phyloP scores from a whole-genome alignment of 441 rosid species.

The Gossypium schwendimanii region DNA sequence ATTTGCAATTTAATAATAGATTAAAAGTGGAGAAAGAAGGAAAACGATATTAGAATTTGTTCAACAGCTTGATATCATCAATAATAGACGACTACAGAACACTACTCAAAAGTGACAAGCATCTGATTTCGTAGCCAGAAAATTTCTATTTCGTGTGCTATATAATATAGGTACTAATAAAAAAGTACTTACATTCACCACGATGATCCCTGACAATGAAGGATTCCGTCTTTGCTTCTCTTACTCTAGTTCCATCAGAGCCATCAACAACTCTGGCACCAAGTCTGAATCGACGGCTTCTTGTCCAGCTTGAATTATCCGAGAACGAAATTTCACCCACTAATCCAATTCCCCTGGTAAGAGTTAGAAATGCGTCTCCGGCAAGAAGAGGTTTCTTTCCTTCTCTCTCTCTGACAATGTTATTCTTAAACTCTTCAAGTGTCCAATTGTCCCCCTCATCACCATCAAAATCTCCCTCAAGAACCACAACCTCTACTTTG shows the following conservation, averaged over 20 bases:
- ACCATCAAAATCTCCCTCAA: slow-evolving; percentile 84
- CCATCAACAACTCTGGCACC: slow-evolving; percentile 72
- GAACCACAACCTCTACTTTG: slow-evolving; percentile 77
- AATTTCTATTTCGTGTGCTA: not conserved
- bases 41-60: not conserved
- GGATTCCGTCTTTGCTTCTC: slow-evolving; percentile 76
- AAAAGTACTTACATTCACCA: slow-evolving; percentile 78
- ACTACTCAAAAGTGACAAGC: not conserved
- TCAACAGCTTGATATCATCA: not conserved
- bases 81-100: not conserved
- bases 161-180: not conserved
- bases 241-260: slow-evolving; percentile 47
- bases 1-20: not conserved
- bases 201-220: slow-evolving; percentile 95
- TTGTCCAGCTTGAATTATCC: slow-evolving; percentile 99
- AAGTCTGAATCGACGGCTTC: slow-evolving; percentile 91
- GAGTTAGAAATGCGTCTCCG: slow-evolving; percentile 62
- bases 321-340: slow-evolving; percentile 77
- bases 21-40: not conserved
- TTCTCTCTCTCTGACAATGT: slow-evolving; percentile 85
- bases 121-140: not conserved
- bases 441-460: slow-evolving; percentile 65
- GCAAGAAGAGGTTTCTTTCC: slow-evolving; percentile 88
- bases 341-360: slow-evolving; percentile 55
- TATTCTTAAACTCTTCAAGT: slow-evolving; percentile 62